Evolutionary conservation across 768 basidiomycete genomes (phyloP), one percentile per base, ranked within the genome.

Genomic region (Boletus tomentosulus): DNA sequence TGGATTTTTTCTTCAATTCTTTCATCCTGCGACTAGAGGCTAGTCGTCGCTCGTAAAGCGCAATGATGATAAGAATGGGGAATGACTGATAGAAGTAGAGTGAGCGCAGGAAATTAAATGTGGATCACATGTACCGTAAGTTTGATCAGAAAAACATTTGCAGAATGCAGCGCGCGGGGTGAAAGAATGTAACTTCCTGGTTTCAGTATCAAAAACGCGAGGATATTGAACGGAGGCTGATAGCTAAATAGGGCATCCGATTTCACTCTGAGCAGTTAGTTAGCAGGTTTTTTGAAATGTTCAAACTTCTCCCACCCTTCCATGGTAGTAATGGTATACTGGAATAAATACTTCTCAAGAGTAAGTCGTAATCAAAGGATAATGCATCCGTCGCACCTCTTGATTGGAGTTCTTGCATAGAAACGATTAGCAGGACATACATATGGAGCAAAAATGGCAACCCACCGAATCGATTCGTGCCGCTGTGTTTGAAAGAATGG

Each of bases 231-330:
- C 1, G 93, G 93, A 2, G 90, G 91, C 59, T 93, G 89, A 62
- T 97, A 96, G 45, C 87, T 92, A 73, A 95, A 92, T 16, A 97
- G 75, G 1, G 89, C 89, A 66, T 95, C 92, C 3, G 87, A 85
- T 66, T 93, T 93, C 64, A 93, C 88, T 24, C 92, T 90, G 57
- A 46, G 27, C 31, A 24, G 30, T 35, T 28, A 12, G 34, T 68
- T 7, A 62, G 45, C 6, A 45, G 19, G n/a, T 33, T 38, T 15
- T 38, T 35, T 19, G 9, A 48, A 49, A 15, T n/a, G 9, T 8
- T 19, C 44, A 31, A 15, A 24, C 24, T 41, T 38, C 11, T n/a
- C 43, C 51, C 61, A 88, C 89, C 91, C 90, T 78, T 95, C 89
- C 47, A 96, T 87, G 0, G 93, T 96, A 34, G 82, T 76, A 52